Conservation (phyloP, 805 yeast species). For the Yamadazyma paraphyllophila region DNA sequence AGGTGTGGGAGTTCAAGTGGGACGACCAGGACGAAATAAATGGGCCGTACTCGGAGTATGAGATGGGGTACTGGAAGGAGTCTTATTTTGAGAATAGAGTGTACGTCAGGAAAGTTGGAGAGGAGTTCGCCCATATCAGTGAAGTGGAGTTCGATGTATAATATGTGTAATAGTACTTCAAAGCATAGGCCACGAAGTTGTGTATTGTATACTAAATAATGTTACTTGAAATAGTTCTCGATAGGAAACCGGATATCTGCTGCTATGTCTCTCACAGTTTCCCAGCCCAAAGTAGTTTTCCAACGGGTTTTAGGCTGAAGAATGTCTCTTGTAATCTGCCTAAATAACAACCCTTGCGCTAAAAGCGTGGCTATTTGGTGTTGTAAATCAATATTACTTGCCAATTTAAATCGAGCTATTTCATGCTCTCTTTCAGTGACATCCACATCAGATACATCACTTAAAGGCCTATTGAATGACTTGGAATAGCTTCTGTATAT, state of each 20-base stretch:
- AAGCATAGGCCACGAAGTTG: no score
- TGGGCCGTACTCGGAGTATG: conserved; percentile 50
- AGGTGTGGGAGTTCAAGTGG: conserved; percentile 42
- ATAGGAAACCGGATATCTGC: conserved; percentile 64
- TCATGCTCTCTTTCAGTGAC: conserved; percentile 34
- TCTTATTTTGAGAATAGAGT: conserved; percentile 49
- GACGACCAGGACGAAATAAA: conserved; percentile 38
- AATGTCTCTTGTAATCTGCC: conserved; percentile 47
- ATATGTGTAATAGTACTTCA: not conserved
- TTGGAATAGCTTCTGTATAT: conserved; percentile 49
- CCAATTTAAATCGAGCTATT: conserved; percentile 34
- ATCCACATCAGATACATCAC: conserved; percentile 22
- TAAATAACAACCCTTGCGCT: conserved; percentile 50
- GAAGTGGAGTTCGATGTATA: conserved; percentile 19
- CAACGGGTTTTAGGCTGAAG: conserved; percentile 70
- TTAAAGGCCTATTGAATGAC: conserved; percentile 17
- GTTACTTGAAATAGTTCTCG: conserved; percentile 48
- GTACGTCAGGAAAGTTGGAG: conserved; percentile 34
- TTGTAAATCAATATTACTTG: conserved; percentile 47
- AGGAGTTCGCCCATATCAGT: conserved; percentile 24
- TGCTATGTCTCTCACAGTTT: conserved; percentile 57
- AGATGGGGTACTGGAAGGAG: conserved; percentile 55
- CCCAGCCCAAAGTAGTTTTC: conserved; percentile 76
- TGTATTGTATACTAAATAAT: not conserved
- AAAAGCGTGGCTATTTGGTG: conserved; percentile 59